A percentile compares a stretch with the other conserved stretches of the same genome.
Evolutionary conservation across 192 early-diverging fungal species (phyloP).

Genomic region (Ambispora gerdemannii): DNA sequence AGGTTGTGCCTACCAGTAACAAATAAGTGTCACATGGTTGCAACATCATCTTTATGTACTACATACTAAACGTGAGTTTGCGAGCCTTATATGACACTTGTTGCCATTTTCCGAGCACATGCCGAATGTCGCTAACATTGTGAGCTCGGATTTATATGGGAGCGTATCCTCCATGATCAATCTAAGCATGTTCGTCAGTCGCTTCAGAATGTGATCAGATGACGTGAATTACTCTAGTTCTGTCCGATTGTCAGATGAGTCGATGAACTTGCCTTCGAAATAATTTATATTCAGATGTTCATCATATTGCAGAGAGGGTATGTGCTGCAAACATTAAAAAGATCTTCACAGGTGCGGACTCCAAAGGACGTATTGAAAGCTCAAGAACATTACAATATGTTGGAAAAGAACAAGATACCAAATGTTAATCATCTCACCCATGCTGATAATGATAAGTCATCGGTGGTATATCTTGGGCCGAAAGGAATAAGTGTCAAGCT

Average conservation of each 20-base stretch:
- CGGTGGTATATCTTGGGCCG: constrained; percentile 8
- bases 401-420: constrained; percentile 1
- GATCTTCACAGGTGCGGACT: no score
- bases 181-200: background rate
- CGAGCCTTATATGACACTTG: background rate
- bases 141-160: background rate
- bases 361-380: no score
- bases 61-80: background rate
- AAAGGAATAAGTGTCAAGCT: constrained; percentile 6
- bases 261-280: background rate
- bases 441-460: background rate
- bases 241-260: background rate
- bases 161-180: background rate
- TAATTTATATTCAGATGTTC: background rate
- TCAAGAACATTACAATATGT: no score
- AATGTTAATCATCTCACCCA: constrained; percentile 9
- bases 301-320: background rate
- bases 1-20: background rate
- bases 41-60: background rate
- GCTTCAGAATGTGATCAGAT: background rate
- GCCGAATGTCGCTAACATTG: background rate
- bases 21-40: no score
- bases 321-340: constrained; percentile 9
- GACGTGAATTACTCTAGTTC: background rate
- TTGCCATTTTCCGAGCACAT: constrained; percentile 1